Percentiles rank a stretch among this genome's conserved stretches.
Evolutionary conservation across 2,329 filamentous ascomycete species (phyloP).

Genomic region (Davidsoniella neocaledoniae): DNA sequence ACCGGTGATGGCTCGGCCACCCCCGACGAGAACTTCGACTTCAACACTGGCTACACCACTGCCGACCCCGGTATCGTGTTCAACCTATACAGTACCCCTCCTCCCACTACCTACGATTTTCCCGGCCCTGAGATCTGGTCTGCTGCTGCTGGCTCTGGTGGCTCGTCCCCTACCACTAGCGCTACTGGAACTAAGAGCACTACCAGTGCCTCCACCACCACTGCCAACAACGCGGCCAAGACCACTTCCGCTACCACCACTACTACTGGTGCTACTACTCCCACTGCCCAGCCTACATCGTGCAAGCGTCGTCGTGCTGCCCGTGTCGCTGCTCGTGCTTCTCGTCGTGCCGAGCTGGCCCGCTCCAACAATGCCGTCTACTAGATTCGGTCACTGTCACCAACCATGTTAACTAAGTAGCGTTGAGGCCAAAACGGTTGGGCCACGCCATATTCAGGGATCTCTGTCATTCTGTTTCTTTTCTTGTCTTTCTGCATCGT

Average conservation of each 20-base stretch:
- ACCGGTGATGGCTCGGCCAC: conserved; percentile 26
- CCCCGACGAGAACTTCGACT: conserved; percentile 26
- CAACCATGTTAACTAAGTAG: neutral
- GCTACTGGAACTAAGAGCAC: neutral
- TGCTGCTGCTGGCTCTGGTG: neutral
- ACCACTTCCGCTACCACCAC: neutral
- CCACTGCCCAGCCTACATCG: neutral
- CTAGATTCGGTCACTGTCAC: neutral
- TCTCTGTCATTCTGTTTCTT: too few species aligned
- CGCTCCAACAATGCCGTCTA: neutral
- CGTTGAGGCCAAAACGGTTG: neutral
- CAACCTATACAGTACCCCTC: conserved; percentile 34
- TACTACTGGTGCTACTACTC: neutral
- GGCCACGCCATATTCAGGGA: neutral
- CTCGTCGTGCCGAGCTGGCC: conserved; percentile 9
- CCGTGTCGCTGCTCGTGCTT: conserved; percentile 12
- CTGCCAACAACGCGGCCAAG: neutral
- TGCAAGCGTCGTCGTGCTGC: conserved; percentile 12
- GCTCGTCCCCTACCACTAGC: neutral
- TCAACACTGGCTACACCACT: conserved; percentile 37
- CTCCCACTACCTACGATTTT: conserved; percentile 19
- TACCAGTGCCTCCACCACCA: neutral
- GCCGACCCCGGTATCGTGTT: conserved; percentile 40
- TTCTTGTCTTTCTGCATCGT: neutral
- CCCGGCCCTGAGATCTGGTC: conserved; percentile 22